Percentiles rank a stretch among this genome's conserved stretches.
phyloP scores from a whole-genome alignment of 768 basidiomycete species.

The Phanerodontia chrysosporium region DNA sequence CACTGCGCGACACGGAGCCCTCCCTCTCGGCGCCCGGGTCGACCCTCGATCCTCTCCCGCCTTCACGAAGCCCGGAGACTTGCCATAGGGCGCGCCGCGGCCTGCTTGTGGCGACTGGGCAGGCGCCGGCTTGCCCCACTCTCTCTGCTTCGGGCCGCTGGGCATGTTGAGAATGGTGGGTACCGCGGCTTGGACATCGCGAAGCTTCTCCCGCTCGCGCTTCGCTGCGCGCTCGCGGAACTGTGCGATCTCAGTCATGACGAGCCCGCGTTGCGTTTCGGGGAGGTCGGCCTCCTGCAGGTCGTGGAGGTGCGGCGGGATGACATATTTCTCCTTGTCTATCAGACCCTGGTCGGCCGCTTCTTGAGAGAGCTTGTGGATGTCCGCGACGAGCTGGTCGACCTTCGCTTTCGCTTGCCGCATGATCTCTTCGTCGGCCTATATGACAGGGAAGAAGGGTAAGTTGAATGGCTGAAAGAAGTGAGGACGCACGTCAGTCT shows the following conservation, averaged over 20 bases:
- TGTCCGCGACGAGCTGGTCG: conserved; percentile 61
- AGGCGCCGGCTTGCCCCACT: conserved; percentile 68
- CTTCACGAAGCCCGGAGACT: conserved; percentile 82
- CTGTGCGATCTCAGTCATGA: conserved; percentile 93
- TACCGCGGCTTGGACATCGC: conserved; percentile 61
- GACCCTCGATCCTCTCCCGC: conserved; percentile 43
- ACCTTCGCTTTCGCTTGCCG: conserved; percentile 64
- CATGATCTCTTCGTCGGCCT: conserved; percentile 70
- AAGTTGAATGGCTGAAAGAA: conserved; percentile 4
- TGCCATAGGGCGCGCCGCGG: conserved; percentile 71
- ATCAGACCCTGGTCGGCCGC: conserved; percentile 69
- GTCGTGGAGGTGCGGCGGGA: conserved; percentile 95
- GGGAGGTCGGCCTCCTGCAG: conserved; percentile 95
- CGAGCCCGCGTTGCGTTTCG: conserved; percentile 87
- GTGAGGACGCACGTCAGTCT: conserved; percentile 64
- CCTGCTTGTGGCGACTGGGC: conserved; percentile 45
- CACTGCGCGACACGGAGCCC: conserved; percentile 15
- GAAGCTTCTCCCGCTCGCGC: conserved; percentile 82
- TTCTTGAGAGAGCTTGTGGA: conserved; percentile 69
- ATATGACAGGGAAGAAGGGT: background rate
- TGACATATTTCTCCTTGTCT: conserved; percentile 84
- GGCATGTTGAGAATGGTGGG: conserved; percentile 39
- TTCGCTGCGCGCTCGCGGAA: conserved; percentile 94
- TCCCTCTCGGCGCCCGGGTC: conserved; percentile 27
- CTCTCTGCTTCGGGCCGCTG: conserved; percentile 72